Percentiles rank a stretch among this genome's conserved stretches.
phyloP scores from a whole-genome alignment of 148 eudicot species.

The Fagopyrum tataricum region DNA sequence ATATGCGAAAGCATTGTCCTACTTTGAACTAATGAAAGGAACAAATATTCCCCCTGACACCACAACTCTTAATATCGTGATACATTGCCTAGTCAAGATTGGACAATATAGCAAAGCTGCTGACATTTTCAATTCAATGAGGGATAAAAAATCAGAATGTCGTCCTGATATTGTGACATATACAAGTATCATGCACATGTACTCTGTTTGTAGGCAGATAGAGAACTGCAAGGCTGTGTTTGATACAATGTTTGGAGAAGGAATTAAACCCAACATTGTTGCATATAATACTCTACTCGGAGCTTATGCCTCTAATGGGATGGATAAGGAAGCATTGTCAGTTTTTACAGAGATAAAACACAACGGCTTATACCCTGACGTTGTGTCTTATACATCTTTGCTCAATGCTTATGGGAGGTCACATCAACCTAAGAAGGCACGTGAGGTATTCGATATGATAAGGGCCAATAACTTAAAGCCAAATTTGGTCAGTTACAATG shows the following conservation, averaged over 20 bases:
- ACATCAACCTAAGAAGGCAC: conserved; percentile 70
- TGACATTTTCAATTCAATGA: conserved; percentile 71
- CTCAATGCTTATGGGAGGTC: conserved; percentile 94
- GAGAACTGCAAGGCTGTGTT: conserved; percentile 76
- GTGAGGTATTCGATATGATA: conserved; percentile 60
- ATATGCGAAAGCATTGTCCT: conserved; percentile 78
- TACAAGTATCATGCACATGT: conserved; percentile 92
- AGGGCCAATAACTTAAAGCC: conserved; percentile 60
- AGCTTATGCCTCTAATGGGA: conserved; percentile 76
- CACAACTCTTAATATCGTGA: conserved; percentile 68
- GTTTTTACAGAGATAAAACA: conserved; percentile 57
- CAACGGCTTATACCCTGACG: conserved; percentile 60
- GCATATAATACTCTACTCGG: conserved; percentile 78
- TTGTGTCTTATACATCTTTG: conserved; percentile 80
- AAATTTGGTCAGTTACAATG: conserved; percentile 78
- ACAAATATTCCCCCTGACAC: conserved; percentile 77
- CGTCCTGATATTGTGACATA: conserved; percentile 75
- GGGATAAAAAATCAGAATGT: conserved; percentile 60
- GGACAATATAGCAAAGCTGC: conserved; percentile 60
- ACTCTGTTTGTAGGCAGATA: conserved; percentile 72
- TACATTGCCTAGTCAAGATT: conserved; percentile 72
- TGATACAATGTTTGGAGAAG: conserved; percentile 75
- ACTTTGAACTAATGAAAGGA: conserved; percentile 88
- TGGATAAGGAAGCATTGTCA: conserved; percentile 55
- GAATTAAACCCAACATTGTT: conserved; percentile 71